phyloP scores from a whole-genome alignment of 441 rosid genomes.

The Manihot esculenta region DNA sequence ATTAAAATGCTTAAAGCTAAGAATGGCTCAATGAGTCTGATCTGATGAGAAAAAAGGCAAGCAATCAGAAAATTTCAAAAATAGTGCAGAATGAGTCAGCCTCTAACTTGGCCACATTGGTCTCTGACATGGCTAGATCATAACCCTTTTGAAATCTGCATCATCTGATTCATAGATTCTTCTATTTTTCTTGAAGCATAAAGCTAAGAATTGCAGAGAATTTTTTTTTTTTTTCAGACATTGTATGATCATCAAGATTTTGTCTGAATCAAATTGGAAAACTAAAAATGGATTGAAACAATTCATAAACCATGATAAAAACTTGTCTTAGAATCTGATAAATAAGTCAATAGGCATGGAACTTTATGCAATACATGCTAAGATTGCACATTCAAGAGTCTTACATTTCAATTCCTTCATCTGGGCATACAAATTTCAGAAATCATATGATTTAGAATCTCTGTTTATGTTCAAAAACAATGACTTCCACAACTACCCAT shows the following conservation, averaged over 20 bases:
- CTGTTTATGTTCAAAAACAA: conserved; percentile 15
- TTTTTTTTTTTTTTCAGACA: not conserved
- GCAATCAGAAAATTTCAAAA: conserved; percentile 32
- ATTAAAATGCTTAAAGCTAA: conserved; percentile 29
- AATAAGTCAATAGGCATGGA: not conserved
- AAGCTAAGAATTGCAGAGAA: not conserved
- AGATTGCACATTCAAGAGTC: not conserved
- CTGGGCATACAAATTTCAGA: not conserved
- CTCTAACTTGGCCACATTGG: conserved; percentile 29
- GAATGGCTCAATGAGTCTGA: conserved; percentile 24
- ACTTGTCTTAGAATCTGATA: not conserved
- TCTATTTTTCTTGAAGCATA: not conserved
- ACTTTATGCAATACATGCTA: not conserved
- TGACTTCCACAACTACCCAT: conserved; percentile 5
- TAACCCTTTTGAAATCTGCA: not conserved
- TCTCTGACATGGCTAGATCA: conserved; percentile 28
- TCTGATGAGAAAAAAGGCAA: conserved; percentile 14
- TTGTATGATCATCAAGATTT: conserved; percentile 1
- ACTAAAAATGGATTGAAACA: not conserved
- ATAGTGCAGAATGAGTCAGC: conserved; percentile 50
- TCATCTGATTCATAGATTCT: not conserved
- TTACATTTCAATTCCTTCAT: not conserved
- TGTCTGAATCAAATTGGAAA: not conserved
- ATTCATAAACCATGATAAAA: not conserved
- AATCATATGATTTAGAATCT: not conserved